Evolutionary conservation across 106 monocot species (phyloP).

Genomic region (Platanthera zijinensis): DNA sequence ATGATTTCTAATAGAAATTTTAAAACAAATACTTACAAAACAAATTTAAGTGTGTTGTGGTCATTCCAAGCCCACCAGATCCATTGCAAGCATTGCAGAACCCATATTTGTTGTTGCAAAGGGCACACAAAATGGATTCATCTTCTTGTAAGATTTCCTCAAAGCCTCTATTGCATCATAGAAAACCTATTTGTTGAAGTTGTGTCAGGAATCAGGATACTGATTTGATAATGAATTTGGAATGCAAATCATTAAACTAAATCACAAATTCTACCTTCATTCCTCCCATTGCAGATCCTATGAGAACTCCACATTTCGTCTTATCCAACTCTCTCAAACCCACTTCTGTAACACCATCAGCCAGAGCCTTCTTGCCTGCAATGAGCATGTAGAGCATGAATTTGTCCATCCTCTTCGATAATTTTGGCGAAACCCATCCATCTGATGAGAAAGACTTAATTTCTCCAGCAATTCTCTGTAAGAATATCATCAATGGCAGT

Average conservation of each 20-base stretch:
- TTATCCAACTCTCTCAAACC: slow-evolving; percentile 44
- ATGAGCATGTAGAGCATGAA: slow-evolving; percentile 66
- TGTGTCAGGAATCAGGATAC: neutral
- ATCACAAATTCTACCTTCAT: slow-evolving; percentile 38
- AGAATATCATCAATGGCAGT: neutral
- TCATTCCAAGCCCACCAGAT: slow-evolving; percentile 42
- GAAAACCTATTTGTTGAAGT: slow-evolving; percentile 35
- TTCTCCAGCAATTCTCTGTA: slow-evolving; percentile 68
- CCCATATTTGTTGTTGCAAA: slow-evolving; percentile 90
- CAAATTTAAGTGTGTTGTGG: neutral
- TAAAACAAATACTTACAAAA: neutral
- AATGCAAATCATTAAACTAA: neutral
- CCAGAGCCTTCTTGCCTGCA: slow-evolving; percentile 64
- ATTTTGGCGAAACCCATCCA: slow-evolving; percentile 62
- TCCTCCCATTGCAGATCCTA: slow-evolving; percentile 70
- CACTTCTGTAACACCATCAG: slow-evolving; percentile 46
- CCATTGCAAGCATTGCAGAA: slow-evolving; percentile 84
- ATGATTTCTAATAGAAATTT: neutral
- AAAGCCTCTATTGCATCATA: slow-evolving; percentile 84
- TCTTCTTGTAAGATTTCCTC: slow-evolving; percentile 70
- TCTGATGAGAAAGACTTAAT: slow-evolving; percentile 66
- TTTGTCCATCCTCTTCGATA: slow-evolving; percentile 67
- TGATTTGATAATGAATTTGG: neutral
- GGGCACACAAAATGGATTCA: slow-evolving; percentile 83
- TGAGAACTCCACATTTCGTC: slow-evolving; percentile 58